Conservation (phyloP, 306 rosid genomes). For the Trichosanthes cucumerina region DNA sequence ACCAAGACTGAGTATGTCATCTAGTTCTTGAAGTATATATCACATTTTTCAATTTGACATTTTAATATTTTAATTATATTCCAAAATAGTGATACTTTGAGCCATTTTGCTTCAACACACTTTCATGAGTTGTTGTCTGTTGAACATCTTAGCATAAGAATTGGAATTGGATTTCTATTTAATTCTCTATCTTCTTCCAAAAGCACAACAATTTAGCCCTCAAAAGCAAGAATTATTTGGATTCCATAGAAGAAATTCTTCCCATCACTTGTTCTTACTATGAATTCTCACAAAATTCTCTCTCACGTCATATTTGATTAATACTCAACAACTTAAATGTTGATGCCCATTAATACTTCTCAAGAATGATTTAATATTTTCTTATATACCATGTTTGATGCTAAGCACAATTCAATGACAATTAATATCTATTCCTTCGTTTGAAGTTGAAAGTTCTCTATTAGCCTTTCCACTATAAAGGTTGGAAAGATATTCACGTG, state of each 20-base stretch:
- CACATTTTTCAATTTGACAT: neutral
- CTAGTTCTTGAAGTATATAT: neutral
- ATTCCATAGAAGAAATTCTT: slow-evolving; percentile 8
- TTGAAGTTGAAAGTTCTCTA: too few species aligned
- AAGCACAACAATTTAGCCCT: neutral
- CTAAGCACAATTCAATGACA: too few species aligned
- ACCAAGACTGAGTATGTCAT: neutral
- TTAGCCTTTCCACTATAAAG: too few species aligned
- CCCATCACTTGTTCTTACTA: neutral
- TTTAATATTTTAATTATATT: neutral
- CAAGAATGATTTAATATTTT: too few species aligned
- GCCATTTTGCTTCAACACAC: neutral
- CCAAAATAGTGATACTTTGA: neutral
- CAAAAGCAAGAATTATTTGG: neutral
- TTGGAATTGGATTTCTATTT: neutral
- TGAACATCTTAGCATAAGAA: slow-evolving; percentile 1
- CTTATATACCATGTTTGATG: too few species aligned
- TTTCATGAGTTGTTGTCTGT: neutral
- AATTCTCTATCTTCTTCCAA: neutral
- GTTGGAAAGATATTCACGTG: too few species aligned
- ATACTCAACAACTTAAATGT: neutral
- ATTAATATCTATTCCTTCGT: too few species aligned
- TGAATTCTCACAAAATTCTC: neutral
- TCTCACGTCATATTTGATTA: neutral
- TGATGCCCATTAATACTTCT: neutral